Percentiles rank a stretch among this genome's conserved stretches.
phyloP scores from a whole-genome alignment of 2,329 filamentous ascomycete species.

The Lasiodiplodia sp. region DNA sequence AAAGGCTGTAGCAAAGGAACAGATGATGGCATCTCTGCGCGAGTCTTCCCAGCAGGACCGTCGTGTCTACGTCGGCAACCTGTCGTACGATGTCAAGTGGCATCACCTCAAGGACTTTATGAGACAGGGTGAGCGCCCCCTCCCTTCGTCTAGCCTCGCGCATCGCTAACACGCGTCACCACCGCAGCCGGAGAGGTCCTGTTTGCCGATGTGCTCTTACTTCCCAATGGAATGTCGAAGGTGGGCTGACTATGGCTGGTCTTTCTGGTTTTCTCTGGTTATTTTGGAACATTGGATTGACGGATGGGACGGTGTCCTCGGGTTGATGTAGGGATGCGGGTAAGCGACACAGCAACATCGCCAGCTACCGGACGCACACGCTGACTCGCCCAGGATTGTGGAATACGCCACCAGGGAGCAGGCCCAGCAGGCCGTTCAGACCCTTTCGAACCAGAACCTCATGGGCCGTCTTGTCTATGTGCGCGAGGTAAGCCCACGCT shows the following conservation, averaged over 20 bases:
- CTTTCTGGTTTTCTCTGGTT: slow-evolving; percentile 67
- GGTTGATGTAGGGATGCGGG: slow-evolving; percentile 99
- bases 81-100: slow-evolving; percentile 99
- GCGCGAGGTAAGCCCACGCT: slow-evolving; percentile 75
- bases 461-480: slow-evolving; percentile 99
- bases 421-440: slow-evolving; percentile 95
- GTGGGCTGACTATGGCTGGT: slow-evolving; percentile 95
- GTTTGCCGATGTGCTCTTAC: slow-evolving; percentile 98
- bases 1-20: slow-evolving; percentile 81
- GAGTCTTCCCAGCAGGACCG: slow-evolving; percentile 98
- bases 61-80: slow-evolving; percentile 98
- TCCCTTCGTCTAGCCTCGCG: slow-evolving; percentile 34
- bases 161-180: slow-evolving; percentile 43
- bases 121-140: slow-evolving; percentile 83
- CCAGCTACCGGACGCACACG: not conserved
- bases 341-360: slow-evolving; percentile 62
- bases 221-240: slow-evolving; percentile 99
- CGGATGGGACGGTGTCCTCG: slow-evolving; percentile 90
- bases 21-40: slow-evolving; percentile 94
- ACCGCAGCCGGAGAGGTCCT: slow-evolving; percentile 92
- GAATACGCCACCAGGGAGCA: slow-evolving; percentile 99
- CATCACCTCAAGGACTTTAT: slow-evolving; percentile 99
- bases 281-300: slow-evolving; percentile 94
- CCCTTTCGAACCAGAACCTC: slow-evolving; percentile 97
- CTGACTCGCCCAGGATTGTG: slow-evolving; percentile 78